Evolutionary conservation across 139 green algal species (phyloP).

Genomic region (Gonium pectorale): DNA sequence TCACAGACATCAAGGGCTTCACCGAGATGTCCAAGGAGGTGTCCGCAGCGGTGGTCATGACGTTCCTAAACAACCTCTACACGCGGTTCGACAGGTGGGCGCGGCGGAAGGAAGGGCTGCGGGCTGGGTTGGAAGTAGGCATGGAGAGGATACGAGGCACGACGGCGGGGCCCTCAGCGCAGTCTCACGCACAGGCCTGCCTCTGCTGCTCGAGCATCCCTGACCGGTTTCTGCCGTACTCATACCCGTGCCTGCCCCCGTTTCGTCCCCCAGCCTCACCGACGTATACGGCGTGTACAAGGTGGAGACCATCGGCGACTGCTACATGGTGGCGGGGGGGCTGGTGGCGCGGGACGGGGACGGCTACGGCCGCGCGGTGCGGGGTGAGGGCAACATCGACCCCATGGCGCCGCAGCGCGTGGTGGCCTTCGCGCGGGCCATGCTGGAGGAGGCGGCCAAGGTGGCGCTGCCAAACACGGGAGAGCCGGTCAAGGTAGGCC

Average conservation of each 20-base stretch:
- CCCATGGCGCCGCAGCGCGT: slow-evolving; percentile 42
- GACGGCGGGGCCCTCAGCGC: no score
- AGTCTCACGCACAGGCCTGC: no score
- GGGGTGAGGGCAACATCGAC: not conserved
- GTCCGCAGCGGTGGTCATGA: slow-evolving; percentile 54
- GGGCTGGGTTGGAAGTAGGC: no score
- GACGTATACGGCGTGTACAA: slow-evolving; percentile 15
- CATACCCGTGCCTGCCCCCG: not conserved
- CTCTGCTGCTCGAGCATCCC: no score
- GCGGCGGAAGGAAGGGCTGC: not conserved
- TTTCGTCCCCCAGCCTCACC: not conserved
- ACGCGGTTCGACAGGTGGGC: slow-evolving; percentile 34
- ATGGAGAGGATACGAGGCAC: no score
- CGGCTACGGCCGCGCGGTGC: slow-evolving; percentile 11
- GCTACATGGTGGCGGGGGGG: not conserved
- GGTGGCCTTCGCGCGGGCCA: slow-evolving; percentile 39
- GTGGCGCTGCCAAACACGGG: slow-evolving; percentile 16
- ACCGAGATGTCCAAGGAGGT: slow-evolving; percentile 61
- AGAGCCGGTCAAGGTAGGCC: slow-evolving; percentile 34
- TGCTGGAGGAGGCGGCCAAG: slow-evolving; percentile 40
- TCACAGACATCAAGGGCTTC: slow-evolving; percentile 62
- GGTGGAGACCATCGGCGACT: no score
- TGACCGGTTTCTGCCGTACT: not conserved
- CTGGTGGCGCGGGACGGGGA: not conserved
- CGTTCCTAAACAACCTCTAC: slow-evolving; percentile 66